A percentile compares a stretch with the other conserved stretches of the same genome.
These are phyloP conservation scores for Heliosperma pusillum DNA, from an alignment of 148 eudicot genomes.

Conservation along the genomic window DNA sequence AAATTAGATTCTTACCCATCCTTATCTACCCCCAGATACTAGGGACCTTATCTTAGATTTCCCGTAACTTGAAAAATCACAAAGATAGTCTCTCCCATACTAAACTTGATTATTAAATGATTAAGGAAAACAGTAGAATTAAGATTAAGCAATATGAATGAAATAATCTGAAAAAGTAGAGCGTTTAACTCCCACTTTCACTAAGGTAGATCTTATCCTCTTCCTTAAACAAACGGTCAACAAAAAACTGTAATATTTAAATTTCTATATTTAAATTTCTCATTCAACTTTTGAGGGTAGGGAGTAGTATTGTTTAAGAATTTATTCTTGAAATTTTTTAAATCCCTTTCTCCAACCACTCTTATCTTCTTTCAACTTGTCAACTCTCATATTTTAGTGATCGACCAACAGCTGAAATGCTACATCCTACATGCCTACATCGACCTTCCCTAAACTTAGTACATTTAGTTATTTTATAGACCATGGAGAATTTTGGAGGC, in stretches of 20 bases:
- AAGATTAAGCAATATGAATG: neutral
- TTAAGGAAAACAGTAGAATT: neutral
- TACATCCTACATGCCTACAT: neutral
- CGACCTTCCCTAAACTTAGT: neutral
- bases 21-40: conserved; percentile 8
- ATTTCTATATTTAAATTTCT: too few relatives aligned
- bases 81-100: neutral
- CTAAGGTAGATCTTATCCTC: conserved; percentile 9
- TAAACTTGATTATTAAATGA: conserved; percentile 12
- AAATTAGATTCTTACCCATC: conserved; percentile 5
- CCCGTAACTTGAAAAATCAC: neutral
- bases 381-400: neutral
- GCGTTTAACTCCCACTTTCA: neutral
- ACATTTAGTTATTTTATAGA: neutral
- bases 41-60: conserved; percentile 2
- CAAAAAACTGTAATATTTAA: neutral
- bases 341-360: neutral
- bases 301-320: neutral
- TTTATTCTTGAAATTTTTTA: neutral
- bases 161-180: neutral
- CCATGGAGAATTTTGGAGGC: neutral
- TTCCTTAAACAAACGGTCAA: conserved; percentile 1
- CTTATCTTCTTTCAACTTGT: neutral
- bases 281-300: neutral
- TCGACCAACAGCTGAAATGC: neutral